Conservation (phyloP, 225 moss, liverwort and hornwort genomes). For the Polytrichum commune region DNA sequence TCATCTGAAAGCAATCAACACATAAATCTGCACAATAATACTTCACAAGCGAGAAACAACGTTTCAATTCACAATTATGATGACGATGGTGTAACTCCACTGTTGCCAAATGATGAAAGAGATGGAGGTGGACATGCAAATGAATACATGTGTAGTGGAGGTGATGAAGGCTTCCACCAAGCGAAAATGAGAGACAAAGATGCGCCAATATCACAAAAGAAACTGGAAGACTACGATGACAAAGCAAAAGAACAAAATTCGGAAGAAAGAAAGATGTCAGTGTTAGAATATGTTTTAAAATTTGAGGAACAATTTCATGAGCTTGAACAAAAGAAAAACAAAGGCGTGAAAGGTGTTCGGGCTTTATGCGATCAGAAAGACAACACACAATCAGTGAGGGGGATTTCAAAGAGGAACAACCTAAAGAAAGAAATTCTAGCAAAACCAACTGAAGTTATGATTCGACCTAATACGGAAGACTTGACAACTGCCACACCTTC, state of each 20-base stretch:
- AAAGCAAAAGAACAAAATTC: not conserved
- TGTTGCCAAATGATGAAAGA: not conserved
- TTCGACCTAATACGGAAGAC: no score
- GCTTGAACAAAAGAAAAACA: not conserved
- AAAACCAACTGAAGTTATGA: no score
- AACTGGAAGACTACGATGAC: not conserved
- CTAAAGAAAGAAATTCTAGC: no score
- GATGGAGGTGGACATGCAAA: not conserved
- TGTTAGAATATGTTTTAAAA: conserved; percentile 1
- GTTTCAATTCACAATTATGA: not conserved
- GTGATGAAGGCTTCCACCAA: not conserved
- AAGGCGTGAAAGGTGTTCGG: not conserved
- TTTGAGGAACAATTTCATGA: conserved; percentile 5
- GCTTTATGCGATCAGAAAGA: not conserved
- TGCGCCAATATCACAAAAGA: not conserved
- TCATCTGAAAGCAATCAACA: not conserved
- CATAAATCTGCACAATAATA: not conserved
- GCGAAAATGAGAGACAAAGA: not conserved
- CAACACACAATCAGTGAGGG: not conserved
- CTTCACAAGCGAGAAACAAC: not conserved
- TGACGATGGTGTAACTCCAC: not conserved
- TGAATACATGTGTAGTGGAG: not conserved
- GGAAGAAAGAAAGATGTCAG: conserved; percentile 1
- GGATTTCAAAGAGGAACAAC: not conserved
- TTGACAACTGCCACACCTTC: no score